Evolutionary conservation across 164 flowering plant species (phyloP).

Genomic region (Vitis amurensis): DNA sequence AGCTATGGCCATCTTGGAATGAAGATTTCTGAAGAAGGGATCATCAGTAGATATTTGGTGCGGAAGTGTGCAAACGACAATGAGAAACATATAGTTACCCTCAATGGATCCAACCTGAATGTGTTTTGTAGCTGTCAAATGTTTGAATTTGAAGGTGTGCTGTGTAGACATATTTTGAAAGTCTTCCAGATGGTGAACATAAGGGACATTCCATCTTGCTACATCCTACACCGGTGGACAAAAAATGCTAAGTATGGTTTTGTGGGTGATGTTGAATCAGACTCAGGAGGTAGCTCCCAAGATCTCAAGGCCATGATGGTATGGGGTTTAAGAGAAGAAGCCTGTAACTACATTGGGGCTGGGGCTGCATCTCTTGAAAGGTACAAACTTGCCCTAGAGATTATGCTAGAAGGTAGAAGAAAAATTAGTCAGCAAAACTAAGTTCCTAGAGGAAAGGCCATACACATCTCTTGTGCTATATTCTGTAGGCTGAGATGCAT

Average conservation of each 20-base stretch:
- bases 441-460: background rate
- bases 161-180: constrained; percentile 57
- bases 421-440: constrained; percentile 37
- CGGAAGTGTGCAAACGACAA: constrained; percentile 43
- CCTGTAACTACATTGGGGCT: constrained; percentile 44
- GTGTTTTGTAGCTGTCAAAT: constrained; percentile 55
- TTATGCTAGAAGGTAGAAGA: constrained; percentile 47
- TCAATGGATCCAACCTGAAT: constrained; percentile 34
- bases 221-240: constrained; percentile 58
- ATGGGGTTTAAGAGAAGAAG: constrained; percentile 65
- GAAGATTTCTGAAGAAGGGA: constrained; percentile 55
- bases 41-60: constrained; percentile 40
- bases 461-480: background rate
- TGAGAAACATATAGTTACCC: constrained; percentile 50
- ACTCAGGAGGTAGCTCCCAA: constrained; percentile 39
- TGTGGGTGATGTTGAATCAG: constrained; percentile 36
- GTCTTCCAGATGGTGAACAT: constrained; percentile 45
- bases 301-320: constrained; percentile 47
- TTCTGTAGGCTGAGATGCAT: background rate
- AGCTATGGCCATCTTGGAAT: constrained; percentile 38
- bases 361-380: constrained; percentile 51
- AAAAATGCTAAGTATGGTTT: constrained; percentile 47
- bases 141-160: constrained; percentile 63
- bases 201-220: constrained; percentile 51
- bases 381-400: constrained; percentile 49